A percentile compares a stretch with the other conserved stretches of the same genome.
Conservation (phyloP, 169 alveolate genomes). For the Eimeria praecox region DNA sequence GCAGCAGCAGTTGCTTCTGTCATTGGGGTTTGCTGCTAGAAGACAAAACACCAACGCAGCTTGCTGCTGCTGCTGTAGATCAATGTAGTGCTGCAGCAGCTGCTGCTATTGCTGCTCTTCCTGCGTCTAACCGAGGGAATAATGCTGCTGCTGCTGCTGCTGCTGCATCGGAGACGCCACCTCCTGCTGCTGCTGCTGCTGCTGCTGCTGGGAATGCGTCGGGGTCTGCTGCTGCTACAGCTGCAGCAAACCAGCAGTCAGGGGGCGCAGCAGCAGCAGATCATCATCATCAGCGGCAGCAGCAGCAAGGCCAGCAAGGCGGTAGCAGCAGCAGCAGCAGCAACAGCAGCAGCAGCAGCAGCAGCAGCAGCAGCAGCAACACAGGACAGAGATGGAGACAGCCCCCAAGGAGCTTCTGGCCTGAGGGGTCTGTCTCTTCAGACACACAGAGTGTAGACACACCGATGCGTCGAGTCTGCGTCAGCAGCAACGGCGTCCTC, state of each 20-base stretch:
- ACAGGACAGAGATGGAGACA: slow-evolving; percentile 65
- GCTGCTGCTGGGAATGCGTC: not conserved
- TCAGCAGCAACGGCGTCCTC: slow-evolving; percentile 50
- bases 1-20: slow-evolving; percentile 31
- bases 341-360: slow-evolving; percentile 65
- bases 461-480: not conserved
- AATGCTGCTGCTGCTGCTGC: slow-evolving; percentile 11
- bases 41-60: not conserved
- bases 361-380: slow-evolving; percentile 64
- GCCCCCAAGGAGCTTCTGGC: slow-evolving; percentile 65
- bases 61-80: slow-evolving; percentile 27
- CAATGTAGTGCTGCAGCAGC: slow-evolving; percentile 55
- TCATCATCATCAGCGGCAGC: slow-evolving; percentile 39
- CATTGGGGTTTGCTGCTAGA: slow-evolving; percentile 61
- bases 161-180: slow-evolving; percentile 9
- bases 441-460: slow-evolving; percentile 66
- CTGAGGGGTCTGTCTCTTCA: slow-evolving; percentile 47
- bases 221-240: slow-evolving; percentile 38
- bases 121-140: not conserved
- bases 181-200: slow-evolving; percentile 55
- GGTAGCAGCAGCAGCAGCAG: slow-evolving; percentile 48
- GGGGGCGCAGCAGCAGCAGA: not conserved
- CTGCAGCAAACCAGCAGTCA: not conserved
- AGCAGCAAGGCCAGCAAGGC: not conserved
- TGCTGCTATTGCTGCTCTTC: not conserved